Evolutionary conservation across 345 rosid genomes (phyloP).

Genomic region (Rhizophora apiculata): DNA sequence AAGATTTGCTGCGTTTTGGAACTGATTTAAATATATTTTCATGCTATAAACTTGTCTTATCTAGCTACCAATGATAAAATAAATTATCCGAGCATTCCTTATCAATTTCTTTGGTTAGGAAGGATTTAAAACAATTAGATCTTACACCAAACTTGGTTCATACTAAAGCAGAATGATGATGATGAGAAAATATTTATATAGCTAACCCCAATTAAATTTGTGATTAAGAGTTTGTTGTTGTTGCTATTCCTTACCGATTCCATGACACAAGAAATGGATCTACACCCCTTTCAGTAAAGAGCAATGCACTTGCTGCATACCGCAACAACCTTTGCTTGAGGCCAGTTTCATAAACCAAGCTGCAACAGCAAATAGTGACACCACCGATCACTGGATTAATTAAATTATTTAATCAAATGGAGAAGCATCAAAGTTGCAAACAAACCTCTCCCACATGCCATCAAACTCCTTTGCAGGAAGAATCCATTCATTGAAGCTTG

Average conservation of each 20-base stretch:
- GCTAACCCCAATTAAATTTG: no score
- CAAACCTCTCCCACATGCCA: constrained; percentile 99
- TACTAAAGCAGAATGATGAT: no score
- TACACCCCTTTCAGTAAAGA: constrained; percentile 86
- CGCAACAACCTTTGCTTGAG: constrained; percentile 86
- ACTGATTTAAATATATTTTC: not conserved
- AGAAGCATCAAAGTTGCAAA: constrained; percentile 10
- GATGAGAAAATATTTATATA: no score
- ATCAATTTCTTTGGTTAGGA: no score
- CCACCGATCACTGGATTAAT: constrained; percentile 2
- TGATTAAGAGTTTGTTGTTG: no score
- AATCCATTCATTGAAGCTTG: constrained; percentile 96
- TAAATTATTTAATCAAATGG: constrained; percentile 1
- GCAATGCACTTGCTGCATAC: constrained; percentile 88
- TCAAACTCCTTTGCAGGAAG: constrained; percentile 96
- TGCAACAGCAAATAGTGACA: constrained; percentile 36
- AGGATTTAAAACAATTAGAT: no score
- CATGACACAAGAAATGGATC: constrained; percentile 88
- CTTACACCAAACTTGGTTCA: no score
- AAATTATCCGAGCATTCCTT: no score
- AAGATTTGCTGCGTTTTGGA: not conserved
- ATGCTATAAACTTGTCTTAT: not conserved
- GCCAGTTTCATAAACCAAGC: constrained; percentile 88
- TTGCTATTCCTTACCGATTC: constrained; percentile 61
- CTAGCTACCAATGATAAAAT: no score